phyloP scores from a whole-genome alignment of 768 basidiomycete species.

The Termitomyces sp. region DNA sequence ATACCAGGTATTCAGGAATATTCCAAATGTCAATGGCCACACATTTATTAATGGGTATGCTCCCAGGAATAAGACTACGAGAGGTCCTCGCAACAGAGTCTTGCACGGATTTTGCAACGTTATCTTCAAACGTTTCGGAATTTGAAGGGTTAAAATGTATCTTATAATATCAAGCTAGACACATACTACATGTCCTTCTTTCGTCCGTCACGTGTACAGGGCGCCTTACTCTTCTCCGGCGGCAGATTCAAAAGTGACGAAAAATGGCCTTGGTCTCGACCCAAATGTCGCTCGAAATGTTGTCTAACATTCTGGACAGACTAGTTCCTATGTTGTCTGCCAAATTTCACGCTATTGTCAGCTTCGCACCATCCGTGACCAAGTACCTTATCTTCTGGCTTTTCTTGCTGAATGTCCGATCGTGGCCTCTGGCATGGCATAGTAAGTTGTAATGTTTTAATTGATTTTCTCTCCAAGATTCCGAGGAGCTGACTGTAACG shows the following conservation, averaged over 20 bases:
- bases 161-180: too few species aligned
- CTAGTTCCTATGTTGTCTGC: constrained; percentile 4
- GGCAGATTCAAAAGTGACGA: not conserved
- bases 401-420: constrained; percentile 54
- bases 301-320: not conserved
- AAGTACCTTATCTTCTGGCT: constrained; percentile 43
- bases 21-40: too few species aligned
- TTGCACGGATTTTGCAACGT: too few species aligned
- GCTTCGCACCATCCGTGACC: constrained; percentile 12
- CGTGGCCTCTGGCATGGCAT: constrained; percentile 67
- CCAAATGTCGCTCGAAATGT: constrained; percentile 4
- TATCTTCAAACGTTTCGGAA: too few species aligned
- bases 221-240: constrained; percentile 7
- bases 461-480: not conserved
- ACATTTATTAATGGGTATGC: too few species aligned
- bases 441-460: constrained; percentile 34
- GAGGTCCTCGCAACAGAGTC: too few species aligned
- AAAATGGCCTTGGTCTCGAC: constrained; percentile 6
- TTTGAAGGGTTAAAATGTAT: too few species aligned
- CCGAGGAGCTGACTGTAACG: not conserved
- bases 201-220: not conserved
- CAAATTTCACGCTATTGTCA: constrained; percentile 5
- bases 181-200: too few species aligned
- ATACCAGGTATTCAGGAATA: too few species aligned
- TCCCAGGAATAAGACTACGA: too few species aligned